Evolutionary conservation across 768 basidiomycete genomes (phyloP).

Genomic region (Melanogaster broomeanus): DNA sequence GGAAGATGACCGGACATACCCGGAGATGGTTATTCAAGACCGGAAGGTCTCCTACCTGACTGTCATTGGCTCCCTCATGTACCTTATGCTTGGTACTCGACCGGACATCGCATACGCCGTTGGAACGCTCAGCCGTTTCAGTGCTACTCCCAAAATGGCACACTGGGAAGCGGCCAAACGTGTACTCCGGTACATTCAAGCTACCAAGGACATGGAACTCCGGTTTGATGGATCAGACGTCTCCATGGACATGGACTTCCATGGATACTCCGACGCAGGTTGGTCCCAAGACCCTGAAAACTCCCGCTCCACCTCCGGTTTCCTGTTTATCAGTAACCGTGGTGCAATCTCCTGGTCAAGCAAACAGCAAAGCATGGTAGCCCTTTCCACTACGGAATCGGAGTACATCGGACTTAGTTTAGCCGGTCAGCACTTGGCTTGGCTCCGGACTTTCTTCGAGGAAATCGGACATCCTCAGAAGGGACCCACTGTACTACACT

Average conservation of each 20-base stretch:
- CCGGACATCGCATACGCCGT: not conserved
- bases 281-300: not conserved
- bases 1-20: no score
- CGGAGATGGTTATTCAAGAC: not conserved
- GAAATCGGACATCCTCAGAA: not conserved
- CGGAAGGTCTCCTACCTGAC: not conserved
- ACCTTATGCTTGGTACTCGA: not conserved
- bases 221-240: not conserved
- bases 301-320: not conserved
- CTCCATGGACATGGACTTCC: not conserved
- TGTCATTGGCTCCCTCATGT: not conserved
- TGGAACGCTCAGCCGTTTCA: not conserved
- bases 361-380: no score
- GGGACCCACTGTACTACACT: not conserved
- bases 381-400: not conserved
- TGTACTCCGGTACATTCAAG: not conserved
- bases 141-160: not conserved
- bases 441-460: not conserved
- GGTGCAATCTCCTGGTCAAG: not conserved
- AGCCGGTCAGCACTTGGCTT: not conserved
- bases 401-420: not conserved
- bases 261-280: not conserved
- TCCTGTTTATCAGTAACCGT: not conserved
- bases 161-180: slow-evolving; percentile 2
- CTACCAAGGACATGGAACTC: slow-evolving; percentile 1